A percentile compares a stretch with the other conserved stretches of the same genome.
Evolutionary conservation across 306 rosid species (phyloP).

Genomic region (Gillenia trifoliata): DNA sequence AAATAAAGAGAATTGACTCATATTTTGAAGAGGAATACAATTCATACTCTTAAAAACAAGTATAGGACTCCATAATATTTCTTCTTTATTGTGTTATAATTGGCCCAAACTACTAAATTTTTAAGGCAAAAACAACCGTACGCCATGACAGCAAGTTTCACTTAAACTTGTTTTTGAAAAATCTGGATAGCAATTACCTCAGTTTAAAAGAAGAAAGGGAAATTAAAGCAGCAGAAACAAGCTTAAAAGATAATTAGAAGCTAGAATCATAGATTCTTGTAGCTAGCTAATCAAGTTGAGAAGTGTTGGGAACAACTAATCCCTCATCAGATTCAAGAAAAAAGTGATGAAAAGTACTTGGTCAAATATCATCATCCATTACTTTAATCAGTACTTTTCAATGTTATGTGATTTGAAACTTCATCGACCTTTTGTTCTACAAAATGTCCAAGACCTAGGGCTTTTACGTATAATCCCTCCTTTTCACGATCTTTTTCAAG

Average conservation of each 20-base stretch:
- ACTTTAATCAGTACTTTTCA: neutral
- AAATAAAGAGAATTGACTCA: neutral
- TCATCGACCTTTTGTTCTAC: slow-evolving; percentile 7
- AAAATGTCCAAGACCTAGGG: neutral
- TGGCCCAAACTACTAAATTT: neutral
- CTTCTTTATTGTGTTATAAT: neutral
- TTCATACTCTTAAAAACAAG: too few species aligned
- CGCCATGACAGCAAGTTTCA: too few species aligned
- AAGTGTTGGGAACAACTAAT: neutral
- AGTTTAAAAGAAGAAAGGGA: neutral
- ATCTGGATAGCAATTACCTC: neutral
- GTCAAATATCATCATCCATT: slow-evolving; percentile 7
- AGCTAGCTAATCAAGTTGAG: neutral
- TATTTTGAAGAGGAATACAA: neutral
- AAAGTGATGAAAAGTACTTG: neutral
- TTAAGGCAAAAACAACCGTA: too few species aligned
- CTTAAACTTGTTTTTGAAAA: too few species aligned
- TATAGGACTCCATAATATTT: too few species aligned
- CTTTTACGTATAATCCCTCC: neutral
- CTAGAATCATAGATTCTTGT: neutral
- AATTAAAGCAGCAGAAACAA: neutral
- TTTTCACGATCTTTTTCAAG: neutral
- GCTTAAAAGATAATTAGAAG: neutral
- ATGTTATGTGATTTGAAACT: neutral
- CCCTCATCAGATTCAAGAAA: neutral